Evolutionary conservation across 2,329 filamentous ascomycete genomes (phyloP), one percentile per base, ranked within the genome.

Genomic region (Alternaria rosae): DNA sequence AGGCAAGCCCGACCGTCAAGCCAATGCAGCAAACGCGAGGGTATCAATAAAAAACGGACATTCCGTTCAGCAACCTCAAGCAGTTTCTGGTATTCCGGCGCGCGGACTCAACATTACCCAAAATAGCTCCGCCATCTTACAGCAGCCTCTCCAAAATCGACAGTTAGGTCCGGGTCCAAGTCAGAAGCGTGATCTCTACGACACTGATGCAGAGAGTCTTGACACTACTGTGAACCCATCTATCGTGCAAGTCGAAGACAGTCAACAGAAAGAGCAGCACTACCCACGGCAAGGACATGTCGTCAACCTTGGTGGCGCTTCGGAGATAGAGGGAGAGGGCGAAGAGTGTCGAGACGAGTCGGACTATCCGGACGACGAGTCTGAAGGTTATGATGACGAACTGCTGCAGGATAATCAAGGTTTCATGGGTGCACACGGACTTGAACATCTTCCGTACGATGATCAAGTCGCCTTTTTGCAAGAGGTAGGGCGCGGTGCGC

Each of bases 171-270:
- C 68, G 59, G 61, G 54, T 54, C 61, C 50, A n/a, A 44, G 48
- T 26, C 38, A 61, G 20, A 69, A 66, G 52, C 61, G 60, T 59
- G 72, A 76, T 62, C 52, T 43, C 1, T 80, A 75, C 50, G 79
- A 76, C 51, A 81, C 79, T 60, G 79, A 81, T 61, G 74, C 73
- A 25, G 77, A 74, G 42, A 78, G 75, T 53, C 67, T 79, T 26
- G 78, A 79, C 47, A 78, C 74, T 6, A 79, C 77, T 23, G 64
- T 73, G 1, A 66, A 73, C 23, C 62, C 53, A 5, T 76, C 73
- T 26, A 43, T 67, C 11, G 28, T 73, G 5, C 64, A 72, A 4
- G 60, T 66, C 13, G 66, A 71, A 21, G 56, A 71, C 30, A 66
- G 50, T 45, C 70, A 73, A 42, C 17, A 54, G 28, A 43, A 26